Evolutionary conservation across 2,329 filamentous ascomycete genomes (phyloP).

Genomic region (Penicillium paneum): DNA sequence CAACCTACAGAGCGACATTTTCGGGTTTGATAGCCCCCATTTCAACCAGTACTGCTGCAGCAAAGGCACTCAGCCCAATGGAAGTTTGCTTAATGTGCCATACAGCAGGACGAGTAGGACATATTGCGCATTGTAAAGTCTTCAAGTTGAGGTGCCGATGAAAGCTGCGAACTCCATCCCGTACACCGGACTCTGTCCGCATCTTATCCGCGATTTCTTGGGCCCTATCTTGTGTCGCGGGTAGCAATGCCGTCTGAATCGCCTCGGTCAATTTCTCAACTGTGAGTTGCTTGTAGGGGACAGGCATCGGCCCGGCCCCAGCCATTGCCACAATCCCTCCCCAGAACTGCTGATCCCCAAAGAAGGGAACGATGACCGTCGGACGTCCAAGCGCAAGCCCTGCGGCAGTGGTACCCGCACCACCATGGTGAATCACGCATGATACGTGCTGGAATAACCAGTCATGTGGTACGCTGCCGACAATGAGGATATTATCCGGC

Average conservation of each 20-base stretch:
- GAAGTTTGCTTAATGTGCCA: slow-evolving; percentile 71
- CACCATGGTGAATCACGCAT: slow-evolving; percentile 81
- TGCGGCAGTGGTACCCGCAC: slow-evolving; percentile 81
- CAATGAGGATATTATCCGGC: slow-evolving; percentile 76
- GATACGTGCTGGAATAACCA: slow-evolving; percentile 82
- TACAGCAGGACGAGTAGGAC: slow-evolving; percentile 65
- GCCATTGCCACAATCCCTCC: slow-evolving; percentile 70
- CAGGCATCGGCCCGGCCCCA: slow-evolving; percentile 67
- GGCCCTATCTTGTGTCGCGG: slow-evolving; percentile 57
- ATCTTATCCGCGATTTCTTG: slow-evolving; percentile 62
- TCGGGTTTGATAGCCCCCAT: slow-evolving; percentile 63
- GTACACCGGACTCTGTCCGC: slow-evolving; percentile 61
- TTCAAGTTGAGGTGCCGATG: slow-evolving; percentile 67
- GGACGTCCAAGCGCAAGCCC: slow-evolving; percentile 78
- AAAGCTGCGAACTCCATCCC: slow-evolving; percentile 64
- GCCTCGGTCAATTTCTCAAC: slow-evolving; percentile 63
- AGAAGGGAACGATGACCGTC: slow-evolving; percentile 82
- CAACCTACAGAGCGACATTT: slow-evolving; percentile 65
- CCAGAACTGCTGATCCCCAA: slow-evolving; percentile 82
- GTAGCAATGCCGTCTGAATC: slow-evolving; percentile 59
- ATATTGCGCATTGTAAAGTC: slow-evolving; percentile 65
- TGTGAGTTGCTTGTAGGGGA: slow-evolving; percentile 66
- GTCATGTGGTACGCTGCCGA: slow-evolving; percentile 82
- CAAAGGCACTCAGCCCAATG: slow-evolving; percentile 67
- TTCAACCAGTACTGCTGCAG: slow-evolving; percentile 65